Evolutionary conservation across 768 basidiomycete genomes (phyloP), one percentile per base, ranked within the genome.

Genomic region (Mycena vitilis): DNA sequence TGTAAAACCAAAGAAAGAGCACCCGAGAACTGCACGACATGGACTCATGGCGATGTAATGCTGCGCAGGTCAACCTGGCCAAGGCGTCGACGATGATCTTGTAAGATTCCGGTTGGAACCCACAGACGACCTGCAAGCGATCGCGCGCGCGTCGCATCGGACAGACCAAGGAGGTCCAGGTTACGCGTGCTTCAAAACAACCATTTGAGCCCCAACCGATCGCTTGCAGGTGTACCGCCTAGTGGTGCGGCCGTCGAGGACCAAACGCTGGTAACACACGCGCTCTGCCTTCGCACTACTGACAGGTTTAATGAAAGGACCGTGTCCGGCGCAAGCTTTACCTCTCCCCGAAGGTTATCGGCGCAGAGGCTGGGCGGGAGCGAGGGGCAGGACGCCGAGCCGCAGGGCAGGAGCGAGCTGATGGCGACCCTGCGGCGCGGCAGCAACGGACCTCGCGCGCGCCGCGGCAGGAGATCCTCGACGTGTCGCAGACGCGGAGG

Each of bases 31-130:
- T n/a, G n/a, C n/a, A n/a, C n/a, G n/a, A n/a, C n/a, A n/a, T n/a
- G n/a, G n/a, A n/a, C n/a, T n/a, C n/a, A n/a, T n/a, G n/a, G n/a
- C n/a, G n/a, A n/a, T n/a, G n/a, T n/a, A n/a, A n/a, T n/a, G n/a
- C n/a, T n/a, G n/a, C n/a, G n/a, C n/a, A n/a, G n/a, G n/a, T 95
- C 79, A 95, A 95, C 74, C 83, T 95, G 57, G 93, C 94, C 62
- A 94, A 86, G 65, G 94, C 94, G 6, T 87, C 92, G 54, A 90
- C 88, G 4, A 92, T 93, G 70, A 89, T 94, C 75, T 91, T 95
- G 84, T 91, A 90, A 70, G 93, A 95, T 76, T 86, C 84, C 0
- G 87, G 88, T 53, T 89, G 88, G 87, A 89, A 89, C 75, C 88
- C 88, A 16, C 87, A 94, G 77, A 92, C 75, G 94, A 95, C 76